These are phyloP conservation scores for Daldinia sp. DNA, from an alignment of 2,329 filamentous ascomycete genomes.

Conservation along the genomic window DNA sequence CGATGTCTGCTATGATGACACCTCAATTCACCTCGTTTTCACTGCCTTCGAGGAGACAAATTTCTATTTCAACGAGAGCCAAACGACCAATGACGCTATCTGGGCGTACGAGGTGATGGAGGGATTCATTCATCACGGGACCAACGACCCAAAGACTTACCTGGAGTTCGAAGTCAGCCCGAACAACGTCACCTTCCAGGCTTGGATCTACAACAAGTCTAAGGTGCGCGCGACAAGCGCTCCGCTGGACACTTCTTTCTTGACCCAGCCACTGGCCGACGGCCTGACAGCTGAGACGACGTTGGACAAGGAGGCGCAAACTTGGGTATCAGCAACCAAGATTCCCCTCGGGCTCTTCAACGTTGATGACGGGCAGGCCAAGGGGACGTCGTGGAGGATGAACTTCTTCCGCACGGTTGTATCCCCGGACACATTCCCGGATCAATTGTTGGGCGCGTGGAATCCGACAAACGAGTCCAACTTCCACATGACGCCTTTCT, in stretches of 20 bases:
- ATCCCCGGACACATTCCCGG: slow-evolving; percentile 57
- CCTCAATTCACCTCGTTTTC: slow-evolving; percentile 57
- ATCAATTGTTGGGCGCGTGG: slow-evolving; percentile 61
- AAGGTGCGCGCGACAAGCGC: slow-evolving; percentile 57
- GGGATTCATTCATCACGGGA: slow-evolving; percentile 61
- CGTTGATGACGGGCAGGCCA: slow-evolving; percentile 57
- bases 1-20: slow-evolving; percentile 61
- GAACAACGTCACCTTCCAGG: slow-evolving; percentile 64
- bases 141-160: slow-evolving; percentile 61
- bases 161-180: slow-evolving; percentile 65
- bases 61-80: slow-evolving; percentile 60
- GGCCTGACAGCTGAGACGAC: slow-evolving; percentile 57
- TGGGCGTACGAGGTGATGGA: slow-evolving; percentile 66
- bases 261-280: slow-evolving; percentile 56
- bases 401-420: slow-evolving; percentile 65
- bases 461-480: slow-evolving; percentile 59
- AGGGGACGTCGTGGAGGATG: slow-evolving; percentile 63
- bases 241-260: slow-evolving; percentile 59
- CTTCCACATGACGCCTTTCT: slow-evolving; percentile 63
- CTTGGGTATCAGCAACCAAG: slow-evolving; percentile 57
- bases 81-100: slow-evolving; percentile 61
- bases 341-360: slow-evolving; percentile 65
- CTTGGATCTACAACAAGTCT: slow-evolving; percentile 64
- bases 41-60: slow-evolving; percentile 60
- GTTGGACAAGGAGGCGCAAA: slow-evolving; percentile 53